Evolutionary conservation across 352 stramenopile genomes (phyloP).

Genomic region (Discostella stelligera): DNA sequence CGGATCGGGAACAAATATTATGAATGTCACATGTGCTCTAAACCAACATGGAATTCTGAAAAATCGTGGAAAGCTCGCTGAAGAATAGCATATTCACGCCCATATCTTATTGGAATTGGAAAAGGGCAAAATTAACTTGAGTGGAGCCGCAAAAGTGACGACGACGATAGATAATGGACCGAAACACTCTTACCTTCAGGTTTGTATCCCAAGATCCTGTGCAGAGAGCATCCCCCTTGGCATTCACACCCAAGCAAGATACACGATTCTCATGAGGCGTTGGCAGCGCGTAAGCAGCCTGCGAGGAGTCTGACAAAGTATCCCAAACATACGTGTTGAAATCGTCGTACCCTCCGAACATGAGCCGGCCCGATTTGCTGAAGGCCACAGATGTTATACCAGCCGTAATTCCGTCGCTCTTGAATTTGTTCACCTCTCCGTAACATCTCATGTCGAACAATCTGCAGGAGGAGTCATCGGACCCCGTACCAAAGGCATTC

Average conservation of each 20-base stretch:
- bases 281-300: slow-evolving; percentile 89
- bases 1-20: background rate
- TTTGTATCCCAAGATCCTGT: slow-evolving; percentile 98
- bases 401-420: slow-evolving; percentile 92
- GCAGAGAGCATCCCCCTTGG: slow-evolving; percentile 92
- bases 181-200: slow-evolving; percentile 94
- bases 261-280: slow-evolving; percentile 94
- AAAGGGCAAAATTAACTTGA: background rate
- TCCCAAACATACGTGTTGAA: slow-evolving; percentile 98
- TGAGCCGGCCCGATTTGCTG: slow-evolving; percentile 91
- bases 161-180: background rate
- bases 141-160: background rate
- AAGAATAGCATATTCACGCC: slow-evolving; percentile 3
- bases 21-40: background rate
- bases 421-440: slow-evolving; percentile 96
- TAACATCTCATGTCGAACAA: slow-evolving; percentile 97
- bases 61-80: background rate
- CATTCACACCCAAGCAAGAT: slow-evolving; percentile 95
- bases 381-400: slow-evolving; percentile 96
- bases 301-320: slow-evolving; percentile 87
- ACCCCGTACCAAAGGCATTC: slow-evolving; percentile 92
- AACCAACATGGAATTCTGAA: too few relatives aligned
- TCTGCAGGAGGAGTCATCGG: slow-evolving; percentile 94
- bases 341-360: slow-evolving; percentile 98
- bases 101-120: slow-evolving; percentile 12